Percentiles rank a stretch among this genome's conserved stretches.
phyloP scores from a whole-genome alignment of 345 rosid species.

The Pelargonium nanum region DNA sequence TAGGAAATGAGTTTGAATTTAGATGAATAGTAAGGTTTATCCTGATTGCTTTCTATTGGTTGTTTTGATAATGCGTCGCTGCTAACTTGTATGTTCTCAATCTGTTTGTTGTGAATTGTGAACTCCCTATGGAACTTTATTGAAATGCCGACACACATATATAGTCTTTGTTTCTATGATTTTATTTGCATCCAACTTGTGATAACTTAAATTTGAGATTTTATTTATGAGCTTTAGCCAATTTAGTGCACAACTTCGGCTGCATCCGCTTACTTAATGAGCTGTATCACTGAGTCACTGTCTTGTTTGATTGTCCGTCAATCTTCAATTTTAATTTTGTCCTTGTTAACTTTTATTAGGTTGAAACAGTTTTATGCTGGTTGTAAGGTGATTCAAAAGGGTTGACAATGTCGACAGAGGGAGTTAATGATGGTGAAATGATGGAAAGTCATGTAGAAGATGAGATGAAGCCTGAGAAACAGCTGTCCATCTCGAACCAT shows the following conservation, averaged over 20 bases:
- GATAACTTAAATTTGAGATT: not conserved
- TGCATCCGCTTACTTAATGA: too few relatives aligned
- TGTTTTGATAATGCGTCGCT: too few relatives aligned
- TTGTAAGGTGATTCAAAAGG: too few relatives aligned
- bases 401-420: conserved; percentile 47
- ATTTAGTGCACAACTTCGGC: too few relatives aligned
- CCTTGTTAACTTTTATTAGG: not conserved
- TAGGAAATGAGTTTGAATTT: not conserved
- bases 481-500: conserved; percentile 9
- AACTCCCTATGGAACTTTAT: not conserved
- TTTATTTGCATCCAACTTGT: too few relatives aligned
- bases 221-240: not conserved
- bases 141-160: not conserved
- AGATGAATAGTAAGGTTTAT: not conserved
- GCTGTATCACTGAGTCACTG: not conserved
- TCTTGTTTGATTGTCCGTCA: not conserved
- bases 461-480: conserved; percentile 10
- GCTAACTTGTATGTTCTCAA: not conserved
- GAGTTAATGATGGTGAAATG: conserved; percentile 11
- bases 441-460: not conserved
- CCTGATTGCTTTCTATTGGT: too few relatives aligned
- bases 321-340: not conserved
- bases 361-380: too few relatives aligned
- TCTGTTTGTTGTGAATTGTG: too few relatives aligned
- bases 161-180: not conserved